Base-by-base conservation (phyloP, 306 rosid genomes). In the Aeschynomene evenia region DNA sequence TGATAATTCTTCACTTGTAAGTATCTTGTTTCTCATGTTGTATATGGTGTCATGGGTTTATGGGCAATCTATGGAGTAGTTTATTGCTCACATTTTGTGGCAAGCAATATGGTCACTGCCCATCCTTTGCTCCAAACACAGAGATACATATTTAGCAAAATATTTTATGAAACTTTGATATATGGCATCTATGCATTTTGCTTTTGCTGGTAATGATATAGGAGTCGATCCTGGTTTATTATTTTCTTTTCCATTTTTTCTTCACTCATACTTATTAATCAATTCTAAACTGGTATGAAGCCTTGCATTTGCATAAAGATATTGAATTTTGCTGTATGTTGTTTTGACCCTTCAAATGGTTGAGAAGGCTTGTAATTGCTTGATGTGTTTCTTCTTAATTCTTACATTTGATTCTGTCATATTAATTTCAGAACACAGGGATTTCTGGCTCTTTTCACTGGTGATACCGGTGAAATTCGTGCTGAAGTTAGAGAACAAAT, bases 401-500 rank as follows among this genome's bases (percentile, higher is more conserved):
- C 28, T 64, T 70, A 45, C 21, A 34, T 13, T 67, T 81, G 45
- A 81, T 79, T 69, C 4, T 73, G 51, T 69, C 37, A 14, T 37
- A 6, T 68, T 24, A 12, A 63, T 77, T 71, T 62, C 88, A 94
- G 99, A 67, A 94, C 99, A 0, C 99, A 91, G 81, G 99, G 99
- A 75, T 94, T 94, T 71, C 85, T 94, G 55, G 97, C 99, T 46
- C 92, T 89, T 70, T 91, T 94, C 80, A 91, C 99, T 2, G 99
- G 99, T 29, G 99, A 94, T 71, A 91, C 99, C 4, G 99, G 99
- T 56, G 99, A 91, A 83, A 94, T 94, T 66, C 97, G 96, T 20
- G 85, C 97, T 51, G 99, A 94, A 85, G 99, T 94, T 72, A 91
- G 97, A 73, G 99, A 94, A 75, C 99, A 94, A 74, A 94, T 94